These are phyloP conservation scores for Aquanectria penicillioides DNA, from an alignment of 2,329 filamentous ascomycete species.

Conservation along the genomic window DNA sequence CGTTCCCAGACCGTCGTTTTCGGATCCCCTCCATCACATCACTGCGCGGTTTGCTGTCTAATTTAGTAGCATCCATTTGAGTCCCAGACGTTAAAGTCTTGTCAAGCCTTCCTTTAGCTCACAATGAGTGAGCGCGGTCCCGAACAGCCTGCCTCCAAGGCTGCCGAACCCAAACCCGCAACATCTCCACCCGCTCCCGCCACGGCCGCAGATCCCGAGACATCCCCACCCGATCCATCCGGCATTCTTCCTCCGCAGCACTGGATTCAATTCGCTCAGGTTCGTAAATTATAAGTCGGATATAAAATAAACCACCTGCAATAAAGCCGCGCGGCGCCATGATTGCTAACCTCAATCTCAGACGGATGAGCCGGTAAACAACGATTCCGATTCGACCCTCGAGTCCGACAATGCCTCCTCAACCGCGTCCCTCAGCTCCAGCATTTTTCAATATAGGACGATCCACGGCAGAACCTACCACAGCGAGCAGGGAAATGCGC, in stretches of 20 bases:
- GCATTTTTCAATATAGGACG: slow-evolving; percentile 24
- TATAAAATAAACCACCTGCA: no score
- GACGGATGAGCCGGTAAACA: background rate
- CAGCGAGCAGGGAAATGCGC: slow-evolving; percentile 21
- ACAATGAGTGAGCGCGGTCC: slow-evolving; percentile 4
- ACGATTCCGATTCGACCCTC: slow-evolving; percentile 9
- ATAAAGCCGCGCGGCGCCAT: slow-evolving; percentile 38
- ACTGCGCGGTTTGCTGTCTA: background rate
- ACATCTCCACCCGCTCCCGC: background rate
- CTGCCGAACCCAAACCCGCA: background rate
- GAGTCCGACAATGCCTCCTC: slow-evolving; percentile 14
- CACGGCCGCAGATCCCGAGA: background rate
- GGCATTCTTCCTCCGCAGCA: slow-evolving; percentile 31
- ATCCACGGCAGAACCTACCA: slow-evolving; percentile 24
- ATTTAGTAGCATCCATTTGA: background rate
- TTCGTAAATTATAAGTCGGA: background rate
- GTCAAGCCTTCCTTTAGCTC: background rate
- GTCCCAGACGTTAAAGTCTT: background rate
- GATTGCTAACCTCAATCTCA: background rate
- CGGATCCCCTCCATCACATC: background rate
- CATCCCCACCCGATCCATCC: background rate
- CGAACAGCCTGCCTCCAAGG: background rate
- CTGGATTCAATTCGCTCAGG: slow-evolving; percentile 31
- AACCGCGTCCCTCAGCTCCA: slow-evolving; percentile 21
- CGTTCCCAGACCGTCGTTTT: background rate